Conservation (phyloP, 2,329 filamentous ascomycete species). For the Dichotomopilus funicola region DNA sequence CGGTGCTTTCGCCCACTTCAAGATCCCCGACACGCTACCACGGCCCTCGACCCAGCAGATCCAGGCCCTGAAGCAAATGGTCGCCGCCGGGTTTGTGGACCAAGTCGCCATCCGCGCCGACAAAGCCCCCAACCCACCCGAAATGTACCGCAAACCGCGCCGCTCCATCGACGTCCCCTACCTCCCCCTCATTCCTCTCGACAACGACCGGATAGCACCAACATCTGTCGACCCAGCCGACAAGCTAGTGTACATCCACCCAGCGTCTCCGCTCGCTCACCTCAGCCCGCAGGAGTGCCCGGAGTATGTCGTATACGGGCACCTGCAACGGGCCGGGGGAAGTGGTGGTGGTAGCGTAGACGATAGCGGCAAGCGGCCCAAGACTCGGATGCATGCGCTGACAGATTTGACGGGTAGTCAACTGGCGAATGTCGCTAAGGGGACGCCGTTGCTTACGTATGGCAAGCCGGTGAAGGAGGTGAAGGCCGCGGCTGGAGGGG, state of each 20-base stretch:
- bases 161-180: constrained; percentile 93
- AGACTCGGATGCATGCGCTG: constrained; percentile 82
- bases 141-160: constrained; percentile 60
- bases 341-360: constrained; percentile 28
- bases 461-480: constrained; percentile 90
- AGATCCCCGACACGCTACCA: constrained; percentile 50
- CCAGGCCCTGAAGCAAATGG: constrained; percentile 80
- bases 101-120: constrained; percentile 90
- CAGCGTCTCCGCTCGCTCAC: constrained; percentile 71
- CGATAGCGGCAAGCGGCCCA: constrained; percentile 48
- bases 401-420: constrained; percentile 71
- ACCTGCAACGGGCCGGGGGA: constrained; percentile 62
- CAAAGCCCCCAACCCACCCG: constrained; percentile 66
- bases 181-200: constrained; percentile 69
- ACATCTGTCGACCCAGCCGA: constrained; percentile 41
- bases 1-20: constrained; percentile 48
- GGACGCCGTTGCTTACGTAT: constrained; percentile 75
- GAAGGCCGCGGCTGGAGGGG: constrained; percentile 32
- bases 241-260: constrained; percentile 78
- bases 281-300: constrained; percentile 67
- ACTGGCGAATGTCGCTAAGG: constrained; percentile 71
- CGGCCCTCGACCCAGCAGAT: constrained; percentile 62
- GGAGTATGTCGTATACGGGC: constrained; percentile 79
- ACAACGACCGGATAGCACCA: constrained; percentile 28
- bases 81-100: constrained; percentile 87